Percentiles rank a stretch among this genome's conserved stretches.
These are phyloP conservation scores for Ustilago tritici DNA, from an alignment of 1,284 basidiomycete species.

Conservation along the genomic window DNA sequence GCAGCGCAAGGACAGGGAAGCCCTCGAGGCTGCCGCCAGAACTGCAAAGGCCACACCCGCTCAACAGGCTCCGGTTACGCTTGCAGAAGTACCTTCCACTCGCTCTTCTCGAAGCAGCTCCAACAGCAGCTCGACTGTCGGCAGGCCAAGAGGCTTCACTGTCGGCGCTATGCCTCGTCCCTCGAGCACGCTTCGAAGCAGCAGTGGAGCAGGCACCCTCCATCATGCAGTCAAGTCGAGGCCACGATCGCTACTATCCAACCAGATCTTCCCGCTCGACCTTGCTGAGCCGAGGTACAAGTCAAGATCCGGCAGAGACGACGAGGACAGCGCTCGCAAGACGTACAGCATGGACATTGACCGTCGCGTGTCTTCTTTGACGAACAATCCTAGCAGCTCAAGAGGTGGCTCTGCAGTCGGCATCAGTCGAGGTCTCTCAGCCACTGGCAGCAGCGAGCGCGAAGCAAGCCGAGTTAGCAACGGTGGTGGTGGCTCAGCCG, in stretches of 20 bases:
- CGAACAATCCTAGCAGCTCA: background rate
- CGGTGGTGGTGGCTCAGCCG: background rate
- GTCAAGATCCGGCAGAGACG: slow-evolving; percentile 10
- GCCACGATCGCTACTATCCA: slow-evolving; percentile 55
- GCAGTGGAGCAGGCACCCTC: slow-evolving; percentile 13
- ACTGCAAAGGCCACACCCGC: background rate
- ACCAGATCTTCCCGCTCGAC: slow-evolving; percentile 55
- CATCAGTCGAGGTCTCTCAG: slow-evolving; percentile 17
- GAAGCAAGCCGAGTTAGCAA: background rate
- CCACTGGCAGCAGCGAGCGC: slow-evolving; percentile 13
- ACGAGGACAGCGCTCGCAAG: slow-evolving; percentile 24
- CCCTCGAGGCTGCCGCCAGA: slow-evolving; percentile 8
- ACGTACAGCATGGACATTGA: slow-evolving; percentile 39
- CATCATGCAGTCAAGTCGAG: slow-evolving; percentile 25
- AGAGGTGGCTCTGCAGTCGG: background rate
- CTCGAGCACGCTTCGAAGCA: slow-evolving; percentile 12
- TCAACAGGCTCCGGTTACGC: background rate
- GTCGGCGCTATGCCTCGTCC: slow-evolving; percentile 57
- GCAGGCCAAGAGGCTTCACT: slow-evolving; percentile 58
- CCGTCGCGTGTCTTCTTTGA: slow-evolving; percentile 18
- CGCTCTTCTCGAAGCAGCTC: slow-evolving; percentile 11
- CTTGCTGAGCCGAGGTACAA: slow-evolving; percentile 43
- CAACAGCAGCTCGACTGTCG: slow-evolving; percentile 14
- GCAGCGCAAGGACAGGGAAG: slow-evolving; percentile 25
- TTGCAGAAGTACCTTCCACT: slow-evolving; percentile 1